Base-by-base conservation (phyloP, 495 filamentous ascomycete genomes). In the Endocarpon pusillum region DNA sequence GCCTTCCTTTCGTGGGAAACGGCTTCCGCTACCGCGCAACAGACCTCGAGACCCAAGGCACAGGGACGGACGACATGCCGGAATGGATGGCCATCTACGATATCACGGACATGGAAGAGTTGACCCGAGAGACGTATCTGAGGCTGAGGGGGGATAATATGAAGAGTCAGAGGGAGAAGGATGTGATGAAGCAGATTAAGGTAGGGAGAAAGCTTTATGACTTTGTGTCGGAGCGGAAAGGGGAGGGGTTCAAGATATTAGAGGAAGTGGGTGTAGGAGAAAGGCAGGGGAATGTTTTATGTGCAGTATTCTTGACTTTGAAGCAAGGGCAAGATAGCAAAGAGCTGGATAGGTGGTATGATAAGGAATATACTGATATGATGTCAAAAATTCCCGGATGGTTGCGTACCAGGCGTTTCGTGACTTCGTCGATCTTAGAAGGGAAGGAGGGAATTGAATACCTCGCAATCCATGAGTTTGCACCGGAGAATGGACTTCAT, bases 81-180 rank as follows among this genome's bases (percentile, higher is more conserved):
- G 66, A 74, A 41, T 86, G 77, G 61, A 64, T 84, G 47, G 81
- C 81, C 18, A 52, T 73, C 42, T 89, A 89, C 62, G 80, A 89
- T 44, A 72, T 85, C 47, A 75, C 71, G 32, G 69, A 78, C 44
- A 78, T 81, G 69, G 54, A 61, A 33, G 69, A 70, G 39, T 56
- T 86, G 43, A 66, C 67, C 22, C 71, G 71, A 39, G 56, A 68
- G 44, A 64, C 67, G 16, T 89, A 89, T 51, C 69, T 73, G 10
- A 57, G 64, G 19, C 59, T 89, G 31, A 71, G 80, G 34, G 68
- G 58, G 7, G 57, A 64, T 21, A 57, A 61, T 19, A 72, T 81
- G 45, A 68, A 80, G 38, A 80, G 73, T 4, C 59, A 71, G 47
- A 67, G 79, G 20, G 81, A 89, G 48, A 73, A 71, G 38, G 74